Evolutionary conservation across 352 stramenopile genomes (phyloP).

Genomic region (Phytophthora brassicae): DNA sequence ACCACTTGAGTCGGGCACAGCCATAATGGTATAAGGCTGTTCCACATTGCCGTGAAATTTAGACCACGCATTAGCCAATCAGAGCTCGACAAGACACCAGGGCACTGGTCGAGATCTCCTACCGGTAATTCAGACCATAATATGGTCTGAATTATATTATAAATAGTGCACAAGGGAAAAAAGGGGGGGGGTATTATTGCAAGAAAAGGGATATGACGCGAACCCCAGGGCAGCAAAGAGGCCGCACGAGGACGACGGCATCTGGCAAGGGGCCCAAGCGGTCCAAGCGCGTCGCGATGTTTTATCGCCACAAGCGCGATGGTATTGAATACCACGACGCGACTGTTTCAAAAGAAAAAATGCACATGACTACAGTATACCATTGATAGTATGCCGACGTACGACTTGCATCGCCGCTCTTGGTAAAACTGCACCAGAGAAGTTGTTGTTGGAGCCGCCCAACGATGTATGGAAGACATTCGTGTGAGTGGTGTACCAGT

Average conservation of each 20-base stretch:
- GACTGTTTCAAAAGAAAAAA: no score
- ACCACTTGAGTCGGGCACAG: no score
- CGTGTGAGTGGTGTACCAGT: no score
- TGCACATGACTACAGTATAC: no score
- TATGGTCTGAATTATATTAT: no score
- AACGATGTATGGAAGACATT: no score
- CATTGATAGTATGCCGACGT: no score
- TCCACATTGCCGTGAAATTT: no score
- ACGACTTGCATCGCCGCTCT: no score
- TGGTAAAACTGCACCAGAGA: no score
- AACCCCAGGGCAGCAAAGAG: background rate
- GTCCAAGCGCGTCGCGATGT: constrained; percentile 1
- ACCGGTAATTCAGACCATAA: constrained; percentile 18
- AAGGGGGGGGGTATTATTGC: background rate
- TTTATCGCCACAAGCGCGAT: background rate
- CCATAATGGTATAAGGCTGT: no score
- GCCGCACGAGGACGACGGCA: background rate
- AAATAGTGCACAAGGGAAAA: background rate
- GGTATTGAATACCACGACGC: constrained; percentile 2
- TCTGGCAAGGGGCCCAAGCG: background rate
- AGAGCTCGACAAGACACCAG: background rate
- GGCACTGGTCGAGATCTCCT: background rate
- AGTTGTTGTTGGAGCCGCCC: no score
- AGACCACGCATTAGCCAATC: constrained; percentile 9
- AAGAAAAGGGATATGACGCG: constrained; percentile 18